Evolutionary conservation across 106 monocot genomes (phyloP), one percentile per base, ranked within the genome.

Genomic region (Amphibolis antarctica): DNA sequence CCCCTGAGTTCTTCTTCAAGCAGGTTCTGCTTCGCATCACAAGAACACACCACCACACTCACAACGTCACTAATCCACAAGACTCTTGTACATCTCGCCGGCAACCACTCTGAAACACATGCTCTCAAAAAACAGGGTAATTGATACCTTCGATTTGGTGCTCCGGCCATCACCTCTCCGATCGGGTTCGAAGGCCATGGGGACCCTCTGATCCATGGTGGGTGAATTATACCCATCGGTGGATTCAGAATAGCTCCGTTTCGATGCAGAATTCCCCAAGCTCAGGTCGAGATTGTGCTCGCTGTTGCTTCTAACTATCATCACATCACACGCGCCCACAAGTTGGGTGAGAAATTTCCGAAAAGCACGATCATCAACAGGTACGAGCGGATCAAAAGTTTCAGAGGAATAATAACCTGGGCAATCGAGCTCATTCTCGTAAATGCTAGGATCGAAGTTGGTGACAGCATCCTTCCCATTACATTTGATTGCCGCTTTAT

Each of bases 401-500:
- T 51, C 20, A 15, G n/a, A 20, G 17, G 11, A 6, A 53, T 30
- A 57, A 57, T 43, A n/a, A 61, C 60, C 60, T 61, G 29, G 21
- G 9, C 64, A 60, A 59, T 59, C 67, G 3, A 75, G 52, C 59
- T 85, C 89, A 10, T 68, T 64, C 36, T 76, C 75, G 21, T 90
- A 85, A 26, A 69, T 71, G 43, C 68, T 66, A 10, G 67, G 75
- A 69, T 90, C 82, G 10, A 90, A 90, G 68, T 90, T 90, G 18
- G 89, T 90, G 36, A 85, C 81, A 0, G 82, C 89, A 22, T 90
- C 85, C 53, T 71, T 85, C 42, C 89, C 85, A 42, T 70, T 85
- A 31, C 75, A 85, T 63, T 76, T 82, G 69, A 90, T 90, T 19
- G 85, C 89, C 1, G 89, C 89, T 64, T 74, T 90, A 53, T 90